Evolutionary conservation across 2,329 filamentous ascomycete genomes (phyloP).

Genomic region (Coleophoma eucalyptorum): DNA sequence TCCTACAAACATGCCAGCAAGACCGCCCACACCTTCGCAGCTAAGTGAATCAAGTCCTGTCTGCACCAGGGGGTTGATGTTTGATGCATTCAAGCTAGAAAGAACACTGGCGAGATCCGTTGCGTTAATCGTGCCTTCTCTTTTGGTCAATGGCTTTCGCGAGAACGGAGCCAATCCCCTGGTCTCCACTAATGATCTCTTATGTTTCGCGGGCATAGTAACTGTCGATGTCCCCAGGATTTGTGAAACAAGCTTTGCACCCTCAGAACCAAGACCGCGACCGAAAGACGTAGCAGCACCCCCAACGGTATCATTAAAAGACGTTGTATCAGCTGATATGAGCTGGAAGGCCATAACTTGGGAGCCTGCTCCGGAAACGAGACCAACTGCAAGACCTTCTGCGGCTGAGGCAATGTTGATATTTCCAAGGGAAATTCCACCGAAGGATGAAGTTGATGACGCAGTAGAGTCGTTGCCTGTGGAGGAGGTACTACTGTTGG

Average conservation of each 20-base stretch:
- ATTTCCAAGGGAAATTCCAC: slow-evolving; percentile 15
- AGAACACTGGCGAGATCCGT: slow-evolving; percentile 5
- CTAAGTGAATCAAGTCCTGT: slow-evolving; percentile 25
- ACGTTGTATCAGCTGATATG: slow-evolving; percentile 23
- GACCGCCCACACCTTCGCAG: slow-evolving; percentile 30
- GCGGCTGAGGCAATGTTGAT: slow-evolving; percentile 25
- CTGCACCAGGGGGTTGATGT: slow-evolving; percentile 26
- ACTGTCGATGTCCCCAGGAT: slow-evolving; percentile 15
- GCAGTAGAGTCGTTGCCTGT: background rate
- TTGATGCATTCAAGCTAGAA: slow-evolving; percentile 23
- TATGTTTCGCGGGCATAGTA: background rate
- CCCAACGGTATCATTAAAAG: slow-evolving; percentile 30
- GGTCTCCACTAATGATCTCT: background rate
- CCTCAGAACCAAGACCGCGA: slow-evolving; percentile 30
- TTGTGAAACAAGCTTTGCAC: slow-evolving; percentile 25
- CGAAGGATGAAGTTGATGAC: slow-evolving; percentile 2
- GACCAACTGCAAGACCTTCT: slow-evolving; percentile 30
- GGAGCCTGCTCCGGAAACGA: slow-evolving; percentile 28
- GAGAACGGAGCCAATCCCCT: background rate
- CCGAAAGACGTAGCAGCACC: slow-evolving; percentile 32
- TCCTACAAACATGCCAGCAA: slow-evolving; percentile 23
- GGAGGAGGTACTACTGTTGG: background rate
- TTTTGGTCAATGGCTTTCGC: slow-evolving; percentile 4
- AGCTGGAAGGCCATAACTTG: slow-evolving; percentile 25
- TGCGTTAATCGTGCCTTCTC: slow-evolving; percentile 3